phyloP scores from a whole-genome alignment of 208 protist species.

The Leishmania arabica region DNA sequence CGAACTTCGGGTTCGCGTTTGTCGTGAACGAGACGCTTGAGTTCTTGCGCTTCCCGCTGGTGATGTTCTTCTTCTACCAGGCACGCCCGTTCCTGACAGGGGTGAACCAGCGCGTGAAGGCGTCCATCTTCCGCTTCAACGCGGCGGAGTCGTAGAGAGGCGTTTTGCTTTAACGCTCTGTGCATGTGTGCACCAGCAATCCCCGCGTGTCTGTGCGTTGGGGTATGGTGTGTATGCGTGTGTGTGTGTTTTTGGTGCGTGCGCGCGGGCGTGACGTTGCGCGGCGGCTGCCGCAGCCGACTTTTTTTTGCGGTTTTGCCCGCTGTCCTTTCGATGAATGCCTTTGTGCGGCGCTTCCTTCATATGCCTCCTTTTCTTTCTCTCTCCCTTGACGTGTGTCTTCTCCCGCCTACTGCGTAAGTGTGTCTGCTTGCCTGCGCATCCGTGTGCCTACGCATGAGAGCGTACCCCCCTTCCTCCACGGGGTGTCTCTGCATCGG shows the following conservation, averaged over 20 bases:
- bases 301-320: neutral
- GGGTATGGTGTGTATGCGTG: neutral
- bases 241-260: neutral
- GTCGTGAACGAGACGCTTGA: slow-evolving; percentile 87
- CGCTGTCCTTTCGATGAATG: neutral
- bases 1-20: slow-evolving; percentile 91
- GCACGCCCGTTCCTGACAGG: slow-evolving; percentile 59
- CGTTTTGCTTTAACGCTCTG: neutral
- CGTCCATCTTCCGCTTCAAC: slow-evolving; percentile 69
- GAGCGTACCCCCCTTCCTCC: no score
- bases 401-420: neutral
- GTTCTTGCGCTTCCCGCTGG: slow-evolving; percentile 73
- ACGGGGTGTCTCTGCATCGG: no score
- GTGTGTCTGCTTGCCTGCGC: neutral
- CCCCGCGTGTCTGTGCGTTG: neutral
- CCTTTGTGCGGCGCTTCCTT: neutral
- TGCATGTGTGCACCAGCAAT: neutral
- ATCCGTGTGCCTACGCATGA: neutral
- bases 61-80: slow-evolving; percentile 78
- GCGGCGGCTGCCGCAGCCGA: neutral
- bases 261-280: neutral
- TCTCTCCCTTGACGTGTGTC: neutral
- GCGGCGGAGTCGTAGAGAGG: slow-evolving; percentile 50
- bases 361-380: neutral
- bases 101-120: slow-evolving; percentile 55